Conservation (phyloP, 2,329 filamentous ascomycete genomes). For the Aureobasidium sp. region DNA sequence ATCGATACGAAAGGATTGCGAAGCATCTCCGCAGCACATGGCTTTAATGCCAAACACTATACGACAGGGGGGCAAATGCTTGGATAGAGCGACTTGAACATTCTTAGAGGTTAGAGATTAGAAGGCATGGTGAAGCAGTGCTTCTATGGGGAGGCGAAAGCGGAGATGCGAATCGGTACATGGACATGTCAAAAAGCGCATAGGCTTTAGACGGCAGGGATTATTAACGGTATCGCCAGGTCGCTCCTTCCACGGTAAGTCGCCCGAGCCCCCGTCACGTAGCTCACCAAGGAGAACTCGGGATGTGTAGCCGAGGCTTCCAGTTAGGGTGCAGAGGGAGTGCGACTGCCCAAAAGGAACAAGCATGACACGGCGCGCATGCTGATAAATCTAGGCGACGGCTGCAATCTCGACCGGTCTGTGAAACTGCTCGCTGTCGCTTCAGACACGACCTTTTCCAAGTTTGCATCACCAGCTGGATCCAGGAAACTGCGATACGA, state of each 20-base stretch:
- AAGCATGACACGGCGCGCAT: not conserved
- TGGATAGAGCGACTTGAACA: not conserved
- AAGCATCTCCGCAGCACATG: not conserved
- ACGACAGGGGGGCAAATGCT: no score
- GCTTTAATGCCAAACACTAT: not conserved
- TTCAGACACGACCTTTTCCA: not conserved
- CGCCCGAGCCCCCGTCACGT: not conserved
- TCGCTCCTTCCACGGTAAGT: not conserved
- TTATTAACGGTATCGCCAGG: not conserved
- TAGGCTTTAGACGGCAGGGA: not conserved
- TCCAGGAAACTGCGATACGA: not conserved
- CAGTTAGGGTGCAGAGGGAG: no score
- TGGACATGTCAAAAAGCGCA: not conserved
- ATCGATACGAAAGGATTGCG: not conserved
- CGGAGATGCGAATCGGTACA: not conserved
- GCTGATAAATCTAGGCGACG: not conserved
- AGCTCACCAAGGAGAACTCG: not conserved
- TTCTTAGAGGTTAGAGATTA: no score
- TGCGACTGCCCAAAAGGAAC: not conserved
- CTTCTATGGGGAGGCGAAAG: not conserved
- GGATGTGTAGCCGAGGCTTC: not conserved
- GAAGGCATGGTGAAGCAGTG: no score
- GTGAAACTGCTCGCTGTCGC: not conserved
- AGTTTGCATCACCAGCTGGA: not conserved
- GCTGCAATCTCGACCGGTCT: not conserved